phyloP scores from a whole-genome alignment of 257 asterid genomes.

The Paraleonurus japonicus region DNA sequence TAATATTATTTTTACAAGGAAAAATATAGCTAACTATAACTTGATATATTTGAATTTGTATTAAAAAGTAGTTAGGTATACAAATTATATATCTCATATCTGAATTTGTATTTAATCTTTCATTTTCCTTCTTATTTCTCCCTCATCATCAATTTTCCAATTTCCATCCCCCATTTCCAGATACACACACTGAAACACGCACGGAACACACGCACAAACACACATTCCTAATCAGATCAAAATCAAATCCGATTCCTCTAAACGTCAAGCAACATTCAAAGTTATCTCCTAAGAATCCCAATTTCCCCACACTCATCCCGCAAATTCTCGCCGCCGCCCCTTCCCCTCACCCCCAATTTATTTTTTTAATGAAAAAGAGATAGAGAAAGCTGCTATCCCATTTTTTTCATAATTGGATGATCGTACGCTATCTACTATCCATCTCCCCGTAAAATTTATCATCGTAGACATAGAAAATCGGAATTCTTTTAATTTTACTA shows the following conservation, averaged over 20 bases:
- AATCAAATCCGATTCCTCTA: slow-evolving; percentile 45
- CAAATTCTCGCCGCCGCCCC: slow-evolving; percentile 8
- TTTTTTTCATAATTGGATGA: slow-evolving; percentile 30
- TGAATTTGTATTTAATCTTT: no score
- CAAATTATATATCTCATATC: not conserved
- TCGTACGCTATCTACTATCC: slow-evolving; percentile 25
- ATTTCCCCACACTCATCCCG: slow-evolving; percentile 22
- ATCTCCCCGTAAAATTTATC: slow-evolving; percentile 8
- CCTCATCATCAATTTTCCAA: slow-evolving; percentile 22
- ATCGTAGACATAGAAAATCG: slow-evolving; percentile 15
- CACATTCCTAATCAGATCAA: slow-evolving; percentile 37
- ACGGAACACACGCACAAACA: slow-evolving; percentile 23
- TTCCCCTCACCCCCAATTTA: not conserved
- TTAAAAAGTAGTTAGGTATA: not conserved
- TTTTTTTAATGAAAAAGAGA: not conserved
- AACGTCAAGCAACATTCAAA: slow-evolving; percentile 44
- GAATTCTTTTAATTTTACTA: not conserved
- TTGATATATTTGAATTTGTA: no score
- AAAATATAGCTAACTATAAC: no score
- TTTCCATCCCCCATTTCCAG: slow-evolving; percentile 27
- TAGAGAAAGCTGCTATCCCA: slow-evolving; percentile 8
- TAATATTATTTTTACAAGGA: no score
- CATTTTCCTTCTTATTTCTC: not conserved
- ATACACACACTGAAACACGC: slow-evolving; percentile 31
- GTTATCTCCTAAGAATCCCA: slow-evolving; percentile 27